Evolutionary conservation across 352 stramenopile genomes (phyloP).

Genomic region (Pythium aphanidermatum): DNA sequence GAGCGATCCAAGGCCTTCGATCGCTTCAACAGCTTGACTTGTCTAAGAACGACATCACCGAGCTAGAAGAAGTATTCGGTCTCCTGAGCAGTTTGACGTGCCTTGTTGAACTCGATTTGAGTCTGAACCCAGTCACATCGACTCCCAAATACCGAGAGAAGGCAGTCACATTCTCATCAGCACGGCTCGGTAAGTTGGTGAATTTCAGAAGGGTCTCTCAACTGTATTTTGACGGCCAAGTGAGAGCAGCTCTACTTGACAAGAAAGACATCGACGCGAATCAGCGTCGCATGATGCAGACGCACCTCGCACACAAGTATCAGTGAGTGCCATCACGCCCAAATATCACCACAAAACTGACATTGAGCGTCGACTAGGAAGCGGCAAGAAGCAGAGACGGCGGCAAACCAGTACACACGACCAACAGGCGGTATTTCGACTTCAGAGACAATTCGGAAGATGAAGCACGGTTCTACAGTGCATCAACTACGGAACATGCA

Average conservation of each 20-base stretch:
- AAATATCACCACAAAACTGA: neutral
- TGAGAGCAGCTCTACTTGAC: conserved; percentile 42
- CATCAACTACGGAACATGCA: conserved; percentile 43
- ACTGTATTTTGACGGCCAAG: neutral
- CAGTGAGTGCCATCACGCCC: conserved; percentile 17
- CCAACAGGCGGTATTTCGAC: neutral
- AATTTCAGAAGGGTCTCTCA: neutral
- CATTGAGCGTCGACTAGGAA: conserved; percentile 13
- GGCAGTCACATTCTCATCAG: conserved; percentile 63
- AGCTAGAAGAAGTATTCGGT: conserved; percentile 63
- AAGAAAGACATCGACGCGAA: conserved; percentile 69
- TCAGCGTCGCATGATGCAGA: conserved; percentile 76
- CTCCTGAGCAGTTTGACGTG: conserved; percentile 36
- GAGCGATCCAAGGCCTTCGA: conserved; percentile 26
- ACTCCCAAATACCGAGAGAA: conserved; percentile 64
- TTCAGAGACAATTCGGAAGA: conserved; percentile 27
- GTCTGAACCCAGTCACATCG: conserved; percentile 44
- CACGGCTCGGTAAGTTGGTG: conserved; percentile 33
- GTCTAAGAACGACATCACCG: conserved; percentile 53
- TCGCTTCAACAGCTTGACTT: conserved; percentile 55
- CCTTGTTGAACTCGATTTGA: conserved; percentile 59
- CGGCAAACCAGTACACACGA: conserved; percentile 13
- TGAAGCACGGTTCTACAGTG: conserved; percentile 40
- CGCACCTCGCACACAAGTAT: conserved; percentile 70
- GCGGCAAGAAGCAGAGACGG: conserved; percentile 27